phyloP scores from a whole-genome alignment of 805 yeast species.

The Yarrowia sp. region DNA sequence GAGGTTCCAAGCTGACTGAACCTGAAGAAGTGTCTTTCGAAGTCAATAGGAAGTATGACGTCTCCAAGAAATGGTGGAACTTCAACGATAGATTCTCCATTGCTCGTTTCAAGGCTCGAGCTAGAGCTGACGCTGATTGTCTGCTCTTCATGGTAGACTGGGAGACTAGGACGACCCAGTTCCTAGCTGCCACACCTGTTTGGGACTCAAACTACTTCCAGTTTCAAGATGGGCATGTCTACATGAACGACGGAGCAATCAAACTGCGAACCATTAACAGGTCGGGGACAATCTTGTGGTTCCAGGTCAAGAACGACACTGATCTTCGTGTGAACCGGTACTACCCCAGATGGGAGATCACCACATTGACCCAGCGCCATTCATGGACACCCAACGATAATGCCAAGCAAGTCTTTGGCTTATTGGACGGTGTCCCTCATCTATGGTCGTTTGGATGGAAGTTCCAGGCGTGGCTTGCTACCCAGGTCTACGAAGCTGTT shows the following conservation, averaged over 20 bases:
- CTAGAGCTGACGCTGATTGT: not conserved
- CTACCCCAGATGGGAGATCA: conserved; percentile 18
- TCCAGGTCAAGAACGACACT: not conserved
- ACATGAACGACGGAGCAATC: conserved; percentile 20
- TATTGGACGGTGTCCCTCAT: conserved; percentile 1
- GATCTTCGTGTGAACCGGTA: conserved; percentile 16
- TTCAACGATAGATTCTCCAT: conserved; percentile 19
- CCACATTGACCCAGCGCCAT: not conserved
- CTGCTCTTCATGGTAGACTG: conserved; percentile 8
- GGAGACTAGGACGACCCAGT: not conserved
- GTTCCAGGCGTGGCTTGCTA: conserved; percentile 2
- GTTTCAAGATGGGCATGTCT: conserved; percentile 6
- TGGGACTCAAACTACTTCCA: conserved; percentile 27
- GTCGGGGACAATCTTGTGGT: conserved; percentile 1
- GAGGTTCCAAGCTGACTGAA: not conserved
- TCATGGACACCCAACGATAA: conserved; percentile 18
- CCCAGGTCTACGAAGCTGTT: not conserved
- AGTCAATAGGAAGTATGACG: conserved; percentile 6
- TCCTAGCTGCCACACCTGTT: conserved; percentile 2
- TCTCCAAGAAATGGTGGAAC: conserved; percentile 24
- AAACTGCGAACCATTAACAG: conserved; percentile 13
- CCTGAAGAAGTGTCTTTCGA: conserved; percentile 1
- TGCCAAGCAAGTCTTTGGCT: conserved; percentile 22
- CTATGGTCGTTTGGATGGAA: conserved; percentile 16
- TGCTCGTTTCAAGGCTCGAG: conserved; percentile 1